Base-by-base conservation (phyloP, 805 yeast species). In the Saccharomycopsis olivae region DNA sequence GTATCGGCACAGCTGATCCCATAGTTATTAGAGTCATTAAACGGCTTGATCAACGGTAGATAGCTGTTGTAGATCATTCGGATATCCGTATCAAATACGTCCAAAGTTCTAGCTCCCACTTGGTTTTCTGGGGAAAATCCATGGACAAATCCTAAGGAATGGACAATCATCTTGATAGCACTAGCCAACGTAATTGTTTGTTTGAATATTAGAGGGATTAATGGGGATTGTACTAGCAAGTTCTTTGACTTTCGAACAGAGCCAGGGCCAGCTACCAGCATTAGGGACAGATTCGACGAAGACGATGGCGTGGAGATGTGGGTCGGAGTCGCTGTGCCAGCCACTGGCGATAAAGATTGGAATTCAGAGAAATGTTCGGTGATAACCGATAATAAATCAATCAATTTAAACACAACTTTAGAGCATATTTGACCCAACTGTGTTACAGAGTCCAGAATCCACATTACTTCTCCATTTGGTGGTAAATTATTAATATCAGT, bases 11-110 rank as follows among this genome's bases (percentile, higher is more conserved):
- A 18, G 24, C 43, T 40, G 17, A 43, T 44, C 10, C 44, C 47
- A 37, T 46, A 46, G 24, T 46, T 44, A 36, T 40, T 40, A 16
- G 28, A 4, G 28, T 40, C 40, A 30, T 53, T 51, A 37, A 55
- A 56, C 11, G 61, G 61, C 28, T 53, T 54, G 28, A 57, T 40
- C 16, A 52, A 29, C 21, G 56, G 51, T 20, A 57, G 29, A 18
- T 48, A 49, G 29, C 54, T 55, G 8, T 51, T 50, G 8, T 53
- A 35, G 21, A 47, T 46, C 19, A 56, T 55, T 28, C n/a, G 11
- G 6, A 35, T 16, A 23, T 35, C 38, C 8, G n/a, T n/a, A 23
- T 35, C 38, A 35, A 23, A 35, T 8, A 24, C 17, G 2, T 25
- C 6, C 19, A 35, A 21, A 9, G 21, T 35, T 27, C 11, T n/a